Conservation (phyloP, 768 basidiomycete species). For the Pleurotus pulmonarius region DNA sequence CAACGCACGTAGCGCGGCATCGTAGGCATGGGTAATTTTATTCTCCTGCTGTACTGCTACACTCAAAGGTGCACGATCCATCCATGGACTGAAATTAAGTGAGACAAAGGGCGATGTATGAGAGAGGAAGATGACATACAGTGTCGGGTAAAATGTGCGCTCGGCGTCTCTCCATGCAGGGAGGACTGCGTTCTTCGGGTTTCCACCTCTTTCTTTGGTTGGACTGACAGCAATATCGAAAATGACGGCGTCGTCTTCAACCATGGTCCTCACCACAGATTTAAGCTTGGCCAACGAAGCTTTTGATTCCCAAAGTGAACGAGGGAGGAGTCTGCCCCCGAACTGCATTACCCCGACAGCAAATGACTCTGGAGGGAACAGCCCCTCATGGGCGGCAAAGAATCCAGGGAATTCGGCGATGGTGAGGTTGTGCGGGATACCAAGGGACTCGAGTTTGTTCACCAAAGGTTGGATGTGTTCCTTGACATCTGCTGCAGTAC, state of each 20-base stretch:
- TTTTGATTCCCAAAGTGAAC: constrained; percentile 7
- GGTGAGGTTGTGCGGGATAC: not conserved
- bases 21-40: constrained; percentile 6
- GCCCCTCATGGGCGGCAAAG: not conserved
- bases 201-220: constrained; percentile 5
- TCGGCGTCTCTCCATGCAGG: constrained; percentile 9
- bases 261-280: constrained; percentile 4
- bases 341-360: not conserved
- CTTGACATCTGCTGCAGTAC: not conserved
- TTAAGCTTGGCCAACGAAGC: constrained; percentile 2
- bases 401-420: not conserved
- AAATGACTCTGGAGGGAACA: not conserved
- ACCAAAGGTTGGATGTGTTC: not conserved
- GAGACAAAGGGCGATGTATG: not conserved
- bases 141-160: constrained; percentile 1
- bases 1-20: not conserved
- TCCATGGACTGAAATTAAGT: not conserved
- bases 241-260: constrained; percentile 4
- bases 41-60: not conserved
- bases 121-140: not conserved
- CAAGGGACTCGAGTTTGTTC: not conserved
- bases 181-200: constrained; percentile 8
- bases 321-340: constrained; percentile 3
- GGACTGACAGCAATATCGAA: constrained; percentile 8
- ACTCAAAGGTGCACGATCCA: not conserved